These are phyloP conservation scores for Aspergillus latus DNA, from an alignment of 2,329 filamentous ascomycete species.

Conservation along the genomic window DNA sequence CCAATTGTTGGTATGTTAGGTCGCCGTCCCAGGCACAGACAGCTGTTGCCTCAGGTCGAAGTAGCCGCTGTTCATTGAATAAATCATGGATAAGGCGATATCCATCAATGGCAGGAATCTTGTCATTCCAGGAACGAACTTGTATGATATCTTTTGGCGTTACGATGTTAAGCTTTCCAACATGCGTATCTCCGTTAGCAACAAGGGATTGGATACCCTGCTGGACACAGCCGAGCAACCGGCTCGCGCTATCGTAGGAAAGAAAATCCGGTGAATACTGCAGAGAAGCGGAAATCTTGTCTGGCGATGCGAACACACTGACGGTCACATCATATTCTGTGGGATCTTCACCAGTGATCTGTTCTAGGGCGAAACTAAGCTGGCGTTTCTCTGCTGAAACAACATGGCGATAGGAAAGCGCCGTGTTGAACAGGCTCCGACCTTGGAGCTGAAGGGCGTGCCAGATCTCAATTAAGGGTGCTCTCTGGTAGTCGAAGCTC, in stretches of 20 bases:
- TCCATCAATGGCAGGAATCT: slow-evolving; percentile 2
- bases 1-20: neutral
- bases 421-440: slow-evolving; percentile 16
- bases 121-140: slow-evolving; percentile 2
- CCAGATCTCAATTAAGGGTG: slow-evolving; percentile 13
- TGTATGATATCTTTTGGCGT: neutral
- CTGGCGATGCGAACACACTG: slow-evolving; percentile 4
- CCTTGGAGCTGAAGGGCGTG: slow-evolving; percentile 11
- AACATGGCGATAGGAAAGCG: slow-evolving; percentile 8
- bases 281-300: neutral
- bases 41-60: neutral
- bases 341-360: slow-evolving; percentile 9
- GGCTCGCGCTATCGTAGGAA: neutral
- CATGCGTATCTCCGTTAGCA: neutral
- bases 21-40: neutral
- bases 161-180: neutral
- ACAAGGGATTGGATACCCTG: slow-evolving; percentile 1
- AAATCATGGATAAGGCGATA: neutral
- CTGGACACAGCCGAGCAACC: neutral
- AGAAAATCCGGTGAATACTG: slow-evolving; percentile 6
- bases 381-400: slow-evolving; percentile 1
- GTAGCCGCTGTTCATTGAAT: neutral
- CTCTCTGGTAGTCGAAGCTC: slow-evolving; percentile 12
- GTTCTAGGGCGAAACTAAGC: neutral
- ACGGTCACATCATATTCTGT: slow-evolving; percentile 11